These are phyloP conservation scores for Berberis vulgaris DNA, from an alignment of 164 flowering plant species.

Conservation along the genomic window DNA sequence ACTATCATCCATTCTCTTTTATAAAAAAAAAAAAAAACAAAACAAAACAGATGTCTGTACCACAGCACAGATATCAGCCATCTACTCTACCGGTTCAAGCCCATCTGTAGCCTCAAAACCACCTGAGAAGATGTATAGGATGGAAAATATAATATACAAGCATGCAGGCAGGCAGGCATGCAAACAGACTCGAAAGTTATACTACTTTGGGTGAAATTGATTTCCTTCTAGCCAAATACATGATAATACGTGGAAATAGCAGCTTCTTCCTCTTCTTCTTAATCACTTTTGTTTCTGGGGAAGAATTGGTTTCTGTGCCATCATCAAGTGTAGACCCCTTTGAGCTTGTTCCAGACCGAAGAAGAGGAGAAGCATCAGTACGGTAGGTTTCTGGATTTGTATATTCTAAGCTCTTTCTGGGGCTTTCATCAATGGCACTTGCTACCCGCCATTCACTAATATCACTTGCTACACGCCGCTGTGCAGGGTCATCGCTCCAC, in stretches of 20 bases:
- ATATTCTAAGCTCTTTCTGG: constrained; percentile 33
- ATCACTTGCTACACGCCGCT: constrained; percentile 50
- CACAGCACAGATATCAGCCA: too few species aligned
- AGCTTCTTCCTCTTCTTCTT: constrained; percentile 75
- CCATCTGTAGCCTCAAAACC: too few species aligned
- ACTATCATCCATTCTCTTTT: too few species aligned
- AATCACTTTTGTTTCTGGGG: constrained; percentile 23
- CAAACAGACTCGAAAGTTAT: background rate
- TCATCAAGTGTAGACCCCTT: constrained; percentile 17
- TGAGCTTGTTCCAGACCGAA: too few species aligned
- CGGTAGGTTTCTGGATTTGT: constrained; percentile 10
- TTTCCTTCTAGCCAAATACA: constrained; percentile 57
- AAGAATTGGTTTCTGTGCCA: constrained; percentile 20
- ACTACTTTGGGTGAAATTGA: background rate
- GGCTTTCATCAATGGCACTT: constrained; percentile 21
- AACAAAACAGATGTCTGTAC: too few species aligned
- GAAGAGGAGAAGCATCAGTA: constrained; percentile 11
- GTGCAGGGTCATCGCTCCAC: constrained; percentile 84
- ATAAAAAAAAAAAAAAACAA: too few species aligned
- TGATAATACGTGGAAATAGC: constrained; percentile 58
- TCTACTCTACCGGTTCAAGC: too few species aligned
- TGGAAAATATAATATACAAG: background rate
- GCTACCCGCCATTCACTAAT: constrained; percentile 19
- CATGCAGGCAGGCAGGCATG: background rate
- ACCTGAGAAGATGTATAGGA: too few species aligned